Percentiles rank a stretch among this genome's conserved stretches.
Evolutionary conservation across 2,329 filamentous ascomycete species (phyloP).

Genomic region (Ophiosphaerella narmari): DNA sequence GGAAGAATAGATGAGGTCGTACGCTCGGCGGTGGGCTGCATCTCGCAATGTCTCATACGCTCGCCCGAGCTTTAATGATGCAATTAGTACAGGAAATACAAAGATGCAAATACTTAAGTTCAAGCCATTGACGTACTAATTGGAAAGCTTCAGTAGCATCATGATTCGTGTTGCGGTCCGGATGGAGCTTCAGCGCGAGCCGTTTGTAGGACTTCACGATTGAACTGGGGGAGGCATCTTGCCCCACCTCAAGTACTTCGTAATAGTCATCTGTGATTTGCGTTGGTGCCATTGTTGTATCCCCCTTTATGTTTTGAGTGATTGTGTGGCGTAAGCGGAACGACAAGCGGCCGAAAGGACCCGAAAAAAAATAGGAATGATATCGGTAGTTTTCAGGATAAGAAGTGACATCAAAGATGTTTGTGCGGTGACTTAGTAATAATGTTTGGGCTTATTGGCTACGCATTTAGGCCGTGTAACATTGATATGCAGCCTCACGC

Average conservation of each 20-base stretch:
- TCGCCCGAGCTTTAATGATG: slow-evolving; percentile 28
- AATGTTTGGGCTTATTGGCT: too few species aligned
- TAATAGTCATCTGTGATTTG: slow-evolving; percentile 42
- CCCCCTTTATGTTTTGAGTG: too few species aligned
- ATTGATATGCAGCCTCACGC: too few species aligned
- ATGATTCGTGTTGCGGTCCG: slow-evolving; percentile 36
- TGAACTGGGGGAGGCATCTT: slow-evolving; percentile 28
- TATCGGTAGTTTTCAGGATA: too few species aligned
- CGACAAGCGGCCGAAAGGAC: too few species aligned
- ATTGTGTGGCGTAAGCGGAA: too few species aligned
- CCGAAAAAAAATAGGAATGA: too few species aligned
- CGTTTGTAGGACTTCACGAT: slow-evolving; percentile 40
- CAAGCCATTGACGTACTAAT: slow-evolving; percentile 26
- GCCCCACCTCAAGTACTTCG: slow-evolving; percentile 34
- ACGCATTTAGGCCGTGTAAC: too few species aligned
- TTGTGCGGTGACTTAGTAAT: too few species aligned
- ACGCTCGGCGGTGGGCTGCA: slow-evolving; percentile 33
- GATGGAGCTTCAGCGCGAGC: slow-evolving; percentile 45
- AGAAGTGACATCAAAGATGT: too few species aligned
- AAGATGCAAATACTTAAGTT: slow-evolving; percentile 21
- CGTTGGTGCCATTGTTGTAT: slow-evolving; percentile 28
- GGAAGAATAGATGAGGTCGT: slow-evolving; percentile 41
- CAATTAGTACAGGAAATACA: slow-evolving; percentile 4
- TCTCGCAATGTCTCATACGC: slow-evolving; percentile 48
- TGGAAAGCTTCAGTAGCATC: slow-evolving; percentile 45